A percentile compares a stretch with the other conserved stretches of the same genome.
Conservation (phyloP, 192 early-diverging fungal genomes). For the Cladochytrium replicatum region DNA sequence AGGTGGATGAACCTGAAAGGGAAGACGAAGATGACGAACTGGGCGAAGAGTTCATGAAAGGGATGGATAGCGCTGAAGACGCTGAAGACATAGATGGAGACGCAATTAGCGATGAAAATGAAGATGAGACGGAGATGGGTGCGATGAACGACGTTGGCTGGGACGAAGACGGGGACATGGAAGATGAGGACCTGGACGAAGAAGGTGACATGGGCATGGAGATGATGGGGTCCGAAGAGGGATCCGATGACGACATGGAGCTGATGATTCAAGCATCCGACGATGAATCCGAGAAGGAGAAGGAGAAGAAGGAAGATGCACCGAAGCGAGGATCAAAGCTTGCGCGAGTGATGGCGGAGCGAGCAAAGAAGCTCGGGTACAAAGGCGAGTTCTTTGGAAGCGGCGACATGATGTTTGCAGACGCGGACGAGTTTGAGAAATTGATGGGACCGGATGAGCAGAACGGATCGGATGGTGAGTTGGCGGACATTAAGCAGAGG, state of each 20-base stretch:
- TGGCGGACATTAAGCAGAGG: neutral
- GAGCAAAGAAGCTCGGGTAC: slow-evolving; percentile 44
- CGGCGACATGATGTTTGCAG: slow-evolving; percentile 51
- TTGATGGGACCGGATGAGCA: slow-evolving; percentile 39
- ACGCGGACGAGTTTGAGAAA: slow-evolving; percentile 48
- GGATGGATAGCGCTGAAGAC: slow-evolving; percentile 10
- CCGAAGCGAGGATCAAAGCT: slow-evolving; percentile 29
- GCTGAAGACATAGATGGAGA: slow-evolving; percentile 19
- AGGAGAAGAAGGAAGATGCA: slow-evolving; percentile 29
- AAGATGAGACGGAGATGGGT: slow-evolving; percentile 8
- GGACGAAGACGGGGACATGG: slow-evolving; percentile 27
- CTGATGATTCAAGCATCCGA: slow-evolving; percentile 4
- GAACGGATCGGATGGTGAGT: slow-evolving; percentile 10
- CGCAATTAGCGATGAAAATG: slow-evolving; percentile 10
- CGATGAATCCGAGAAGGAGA: slow-evolving; percentile 33
- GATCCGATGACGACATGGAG: slow-evolving; percentile 4
- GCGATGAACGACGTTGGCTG: slow-evolving; percentile 41
- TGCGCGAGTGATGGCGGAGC: slow-evolving; percentile 36
- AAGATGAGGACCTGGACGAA: slow-evolving; percentile 31
- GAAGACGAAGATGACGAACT: slow-evolving; percentile 28
- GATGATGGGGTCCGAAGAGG: slow-evolving; percentile 14
- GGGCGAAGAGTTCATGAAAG: slow-evolving; percentile 13
- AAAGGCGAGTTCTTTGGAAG: slow-evolving; percentile 43
- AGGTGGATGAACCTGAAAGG: slow-evolving; percentile 5
- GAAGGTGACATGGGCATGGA: slow-evolving; percentile 16